These are phyloP conservation scores for Elasticomyces elasticus DNA, from an alignment of 495 filamentous ascomycete genomes.

Conservation along the genomic window DNA sequence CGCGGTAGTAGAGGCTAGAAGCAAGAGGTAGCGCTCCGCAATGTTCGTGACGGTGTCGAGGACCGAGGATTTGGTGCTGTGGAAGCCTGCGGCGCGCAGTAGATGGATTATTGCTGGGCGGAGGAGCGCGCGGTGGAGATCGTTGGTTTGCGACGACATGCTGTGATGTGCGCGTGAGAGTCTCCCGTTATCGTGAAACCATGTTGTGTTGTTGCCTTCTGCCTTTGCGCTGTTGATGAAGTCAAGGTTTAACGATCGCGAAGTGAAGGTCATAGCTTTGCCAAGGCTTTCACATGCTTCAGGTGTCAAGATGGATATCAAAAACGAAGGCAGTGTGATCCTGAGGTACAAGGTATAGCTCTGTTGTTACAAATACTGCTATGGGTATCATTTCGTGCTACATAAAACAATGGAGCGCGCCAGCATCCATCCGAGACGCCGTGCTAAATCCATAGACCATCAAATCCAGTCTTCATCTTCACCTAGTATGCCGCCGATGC, in stretches of 20 bases:
- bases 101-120: conserved; percentile 76
- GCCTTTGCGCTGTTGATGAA: neutral
- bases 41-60: conserved; percentile 71
- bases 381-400: neutral
- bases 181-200: neutral
- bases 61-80: conserved; percentile 60
- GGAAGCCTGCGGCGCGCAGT: conserved; percentile 77
- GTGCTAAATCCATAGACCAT: neutral
- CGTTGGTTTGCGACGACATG: conserved; percentile 16
- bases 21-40: conserved; percentile 58
- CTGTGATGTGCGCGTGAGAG: neutral
- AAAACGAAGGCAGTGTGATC: neutral
- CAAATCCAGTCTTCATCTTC: neutral
- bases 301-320: neutral
- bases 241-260: neutral
- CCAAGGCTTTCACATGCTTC: neutral
- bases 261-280: neutral
- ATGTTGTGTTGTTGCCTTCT: neutral
- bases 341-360: neutral
- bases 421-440: neutral
- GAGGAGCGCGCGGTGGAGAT: conserved; percentile 64
- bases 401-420: neutral
- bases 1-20: conserved; percentile 56
- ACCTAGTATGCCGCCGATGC: neutral
- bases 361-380: neutral